Conservation (phyloP, 176 grass and related monocot genomes). For the Thinopyrum elongatum region DNA sequence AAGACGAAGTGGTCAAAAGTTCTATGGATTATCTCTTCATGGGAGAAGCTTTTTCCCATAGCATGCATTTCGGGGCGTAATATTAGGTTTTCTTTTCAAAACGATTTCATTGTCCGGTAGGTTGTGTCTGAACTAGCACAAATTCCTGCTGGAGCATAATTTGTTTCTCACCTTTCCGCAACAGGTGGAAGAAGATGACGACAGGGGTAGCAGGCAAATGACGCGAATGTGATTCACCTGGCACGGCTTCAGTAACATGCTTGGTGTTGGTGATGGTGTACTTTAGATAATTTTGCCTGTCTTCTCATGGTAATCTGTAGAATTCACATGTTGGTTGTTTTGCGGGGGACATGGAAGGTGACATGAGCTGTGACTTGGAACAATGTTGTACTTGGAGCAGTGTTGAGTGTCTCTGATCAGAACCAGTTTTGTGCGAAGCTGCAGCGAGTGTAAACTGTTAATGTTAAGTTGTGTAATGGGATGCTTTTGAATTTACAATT, state of each 20-base stretch:
- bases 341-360: neutral
- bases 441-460: too few relatives aligned
- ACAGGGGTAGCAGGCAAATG: slow-evolving; percentile 21
- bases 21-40: neutral
- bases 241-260: neutral
- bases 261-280: neutral
- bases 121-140: neutral
- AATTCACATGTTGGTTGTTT: neutral
- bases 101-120: neutral
- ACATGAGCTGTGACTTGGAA: neutral
- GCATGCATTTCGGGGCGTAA: neutral
- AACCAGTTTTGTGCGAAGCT: too few relatives aligned
- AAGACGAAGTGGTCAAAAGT: too few relatives aligned
- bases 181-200: slow-evolving; percentile 46
- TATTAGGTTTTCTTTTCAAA: neutral
- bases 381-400: neutral
- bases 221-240: slow-evolving; percentile 10
- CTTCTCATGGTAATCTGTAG: neutral
- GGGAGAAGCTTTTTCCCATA: neutral
- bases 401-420: too few relatives aligned
- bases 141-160: neutral
- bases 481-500: too few relatives aligned
- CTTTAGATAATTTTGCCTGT: neutral
- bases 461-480: too few relatives aligned
- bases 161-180: neutral